These are phyloP conservation scores for Quercus dentata DNA, from an alignment of 306 rosid species.

Conservation along the genomic window DNA sequence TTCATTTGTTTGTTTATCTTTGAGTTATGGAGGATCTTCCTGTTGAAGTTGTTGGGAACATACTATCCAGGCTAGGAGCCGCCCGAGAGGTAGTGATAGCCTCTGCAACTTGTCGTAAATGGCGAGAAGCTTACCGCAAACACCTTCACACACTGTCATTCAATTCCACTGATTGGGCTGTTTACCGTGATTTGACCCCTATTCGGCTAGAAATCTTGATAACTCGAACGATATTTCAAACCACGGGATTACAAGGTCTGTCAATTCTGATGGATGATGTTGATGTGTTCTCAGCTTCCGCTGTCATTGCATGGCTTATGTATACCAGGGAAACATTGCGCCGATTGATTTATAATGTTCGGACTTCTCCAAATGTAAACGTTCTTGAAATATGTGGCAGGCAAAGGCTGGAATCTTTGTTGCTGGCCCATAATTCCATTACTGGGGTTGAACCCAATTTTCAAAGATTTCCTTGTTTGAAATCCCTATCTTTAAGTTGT, in stretches of 20 bases:
- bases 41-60: slow-evolving; percentile 82
- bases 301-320: slow-evolving; percentile 84
- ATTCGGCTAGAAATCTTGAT: slow-evolving; percentile 67
- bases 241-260: slow-evolving; percentile 55
- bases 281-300: slow-evolving; percentile 66
- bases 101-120: slow-evolving; percentile 77
- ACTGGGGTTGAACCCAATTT: slow-evolving; percentile 66
- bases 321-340: slow-evolving; percentile 61
- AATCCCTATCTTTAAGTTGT: slow-evolving; percentile 57
- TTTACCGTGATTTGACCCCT: slow-evolving; percentile 47
- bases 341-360: slow-evolving; percentile 51
- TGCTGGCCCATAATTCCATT: slow-evolving; percentile 58
- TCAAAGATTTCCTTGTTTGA: slow-evolving; percentile 74
- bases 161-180: slow-evolving; percentile 62
- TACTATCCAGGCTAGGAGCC: slow-evolving; percentile 64
- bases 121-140: slow-evolving; percentile 63
- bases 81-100: slow-evolving; percentile 76
- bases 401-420: slow-evolving; percentile 55
- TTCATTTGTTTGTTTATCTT: neutral
- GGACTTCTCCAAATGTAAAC: slow-evolving; percentile 54
- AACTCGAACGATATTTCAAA: slow-evolving; percentile 82
- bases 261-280: slow-evolving; percentile 72
- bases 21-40: slow-evolving; percentile 68
- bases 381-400: slow-evolving; percentile 73
- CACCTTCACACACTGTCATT: slow-evolving; percentile 72